phyloP scores from a whole-genome alignment of 352 stramenopile genomes.

The Globisporangium yorkense region DNA sequence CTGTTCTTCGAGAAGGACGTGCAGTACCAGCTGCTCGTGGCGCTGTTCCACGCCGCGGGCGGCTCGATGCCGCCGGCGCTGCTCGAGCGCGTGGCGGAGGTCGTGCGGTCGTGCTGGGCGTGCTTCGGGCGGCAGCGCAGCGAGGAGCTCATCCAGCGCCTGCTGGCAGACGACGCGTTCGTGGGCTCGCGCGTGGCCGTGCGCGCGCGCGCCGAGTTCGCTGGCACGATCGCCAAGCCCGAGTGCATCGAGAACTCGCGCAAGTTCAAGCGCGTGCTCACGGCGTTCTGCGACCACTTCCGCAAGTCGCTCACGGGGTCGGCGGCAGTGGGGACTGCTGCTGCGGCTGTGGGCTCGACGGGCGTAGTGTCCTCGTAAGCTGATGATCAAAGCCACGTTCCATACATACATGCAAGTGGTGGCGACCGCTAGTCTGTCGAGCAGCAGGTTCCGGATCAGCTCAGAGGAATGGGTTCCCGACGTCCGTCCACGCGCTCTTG shows the following conservation, averaged over 20 bases:
- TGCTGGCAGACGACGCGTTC: conserved; percentile 59
- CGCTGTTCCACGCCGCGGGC: conserved; percentile 57
- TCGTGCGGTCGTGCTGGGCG: conserved; percentile 68
- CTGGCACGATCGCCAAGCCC: conserved; percentile 45
- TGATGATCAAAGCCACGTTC: background rate
- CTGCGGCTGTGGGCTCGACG: background rate
- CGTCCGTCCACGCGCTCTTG: conserved; percentile 55
- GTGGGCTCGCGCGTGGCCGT: conserved; percentile 50
- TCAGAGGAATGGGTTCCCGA: conserved; percentile 68
- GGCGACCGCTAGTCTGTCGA: no score
- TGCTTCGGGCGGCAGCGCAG: conserved; percentile 60
- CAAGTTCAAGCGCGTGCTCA: conserved; percentile 76
- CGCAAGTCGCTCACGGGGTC: conserved; percentile 37
- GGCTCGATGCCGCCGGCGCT: conserved; percentile 52
- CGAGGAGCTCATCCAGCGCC: conserved; percentile 49
- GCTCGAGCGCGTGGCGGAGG: conserved; percentile 60
- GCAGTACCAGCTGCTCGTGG: conserved; percentile 62
- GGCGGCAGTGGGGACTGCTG: background rate
- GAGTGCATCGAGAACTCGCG: conserved; percentile 67
- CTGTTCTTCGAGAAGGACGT: conserved; percentile 81
- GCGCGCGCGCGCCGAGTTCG: conserved; percentile 50
- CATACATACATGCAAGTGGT: background rate
- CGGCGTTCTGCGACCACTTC: conserved; percentile 76
- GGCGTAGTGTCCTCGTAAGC: conserved; percentile 15
- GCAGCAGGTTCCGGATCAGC: no score